Evolutionary conservation across 306 rosid species (phyloP).

Genomic region (Fragaria vesca): DNA sequence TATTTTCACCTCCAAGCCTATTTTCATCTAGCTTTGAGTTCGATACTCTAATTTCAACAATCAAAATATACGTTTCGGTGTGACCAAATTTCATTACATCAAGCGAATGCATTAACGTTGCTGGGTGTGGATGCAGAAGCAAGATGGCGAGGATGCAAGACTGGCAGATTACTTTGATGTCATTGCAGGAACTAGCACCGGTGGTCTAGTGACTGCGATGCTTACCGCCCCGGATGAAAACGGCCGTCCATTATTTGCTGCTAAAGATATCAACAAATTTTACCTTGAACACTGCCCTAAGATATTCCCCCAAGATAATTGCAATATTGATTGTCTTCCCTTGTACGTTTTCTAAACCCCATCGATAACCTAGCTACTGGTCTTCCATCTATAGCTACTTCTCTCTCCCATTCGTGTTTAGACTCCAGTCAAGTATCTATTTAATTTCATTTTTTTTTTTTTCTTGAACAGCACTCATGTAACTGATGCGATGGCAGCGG

Average conservation of each 20-base stretch:
- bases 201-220: constrained; percentile 14
- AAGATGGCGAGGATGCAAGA: constrained; percentile 14
- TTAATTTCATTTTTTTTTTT: neutral
- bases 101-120: neutral
- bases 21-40: neutral
- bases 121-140: neutral
- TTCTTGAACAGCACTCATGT: neutral
- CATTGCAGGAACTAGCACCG: constrained; percentile 3
- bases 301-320: constrained; percentile 3
- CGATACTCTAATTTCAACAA: neutral
- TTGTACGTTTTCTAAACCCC: neutral
- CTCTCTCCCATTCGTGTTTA: neutral
- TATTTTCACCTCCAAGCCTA: neutral
- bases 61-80: neutral
- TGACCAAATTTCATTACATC: neutral
- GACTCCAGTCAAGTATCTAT: neutral
- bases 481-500: neutral
- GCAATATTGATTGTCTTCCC: constrained; percentile 6
- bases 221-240: constrained; percentile 7
- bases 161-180: constrained; percentile 11
- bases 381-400: neutral
- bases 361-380: neutral
- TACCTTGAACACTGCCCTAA: constrained; percentile 1
- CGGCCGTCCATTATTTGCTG: neutral
- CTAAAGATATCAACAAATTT: neutral